phyloP scores from a whole-genome alignment of 257 asterid genomes.

The Nyctanthes arbortristis region DNA sequence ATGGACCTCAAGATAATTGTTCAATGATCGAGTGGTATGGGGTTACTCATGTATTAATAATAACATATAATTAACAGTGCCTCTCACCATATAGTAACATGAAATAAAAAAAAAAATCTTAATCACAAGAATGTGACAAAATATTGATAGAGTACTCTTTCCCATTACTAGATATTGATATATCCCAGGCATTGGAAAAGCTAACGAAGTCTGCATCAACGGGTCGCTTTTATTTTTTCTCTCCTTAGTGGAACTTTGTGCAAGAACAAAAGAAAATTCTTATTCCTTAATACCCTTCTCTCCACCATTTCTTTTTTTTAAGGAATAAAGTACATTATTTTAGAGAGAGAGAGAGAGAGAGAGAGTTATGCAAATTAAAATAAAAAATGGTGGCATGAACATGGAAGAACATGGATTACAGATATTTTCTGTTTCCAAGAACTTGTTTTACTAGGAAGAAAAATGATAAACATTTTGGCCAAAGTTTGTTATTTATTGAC shows the following conservation, averaged over 20 bases:
- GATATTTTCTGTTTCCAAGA: background rate
- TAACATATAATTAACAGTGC: conserved; percentile 13
- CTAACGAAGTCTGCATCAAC: conserved; percentile 18
- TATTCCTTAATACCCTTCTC: conserved; percentile 43
- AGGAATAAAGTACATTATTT: conserved; percentile 39
- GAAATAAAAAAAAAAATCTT: conserved; percentile 9
- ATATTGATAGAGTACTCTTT: background rate
- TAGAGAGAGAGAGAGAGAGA: conserved; percentile 12
- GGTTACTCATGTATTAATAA: conserved; percentile 22
- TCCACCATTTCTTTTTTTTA: conserved; percentile 37
- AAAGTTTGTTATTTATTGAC: conserved; percentile 19
- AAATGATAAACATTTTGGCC: conserved; percentile 9
- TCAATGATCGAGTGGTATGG: conserved; percentile 26
- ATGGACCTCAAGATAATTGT: background rate
- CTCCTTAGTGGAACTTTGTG: conserved; percentile 30
- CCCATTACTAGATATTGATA: background rate
- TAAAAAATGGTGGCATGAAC: conserved; percentile 33
- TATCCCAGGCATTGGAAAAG: conserved; percentile 11
- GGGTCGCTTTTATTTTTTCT: conserved; percentile 23
- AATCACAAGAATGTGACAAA: conserved; percentile 21
- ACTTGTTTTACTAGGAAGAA: background rate
- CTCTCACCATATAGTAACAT: conserved; percentile 23
- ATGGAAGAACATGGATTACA: conserved; percentile 40
- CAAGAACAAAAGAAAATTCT: conserved; percentile 30
- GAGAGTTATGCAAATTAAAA: conserved; percentile 1